These are phyloP conservation scores for Lactarius quietus DNA, from an alignment of 768 basidiomycete genomes.

Conservation along the genomic window DNA sequence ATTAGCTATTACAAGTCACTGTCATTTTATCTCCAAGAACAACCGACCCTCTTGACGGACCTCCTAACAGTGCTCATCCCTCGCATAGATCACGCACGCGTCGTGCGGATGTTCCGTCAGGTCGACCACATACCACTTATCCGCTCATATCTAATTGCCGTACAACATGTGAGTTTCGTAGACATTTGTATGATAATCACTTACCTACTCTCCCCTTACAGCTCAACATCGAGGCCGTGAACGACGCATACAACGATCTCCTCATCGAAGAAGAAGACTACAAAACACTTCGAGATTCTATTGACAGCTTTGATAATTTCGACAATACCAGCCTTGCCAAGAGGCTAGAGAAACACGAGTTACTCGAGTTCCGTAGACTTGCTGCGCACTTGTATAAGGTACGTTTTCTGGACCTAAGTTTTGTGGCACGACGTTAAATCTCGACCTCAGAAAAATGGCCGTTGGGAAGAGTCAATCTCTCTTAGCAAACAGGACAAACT, in stretches of 20 bases:
- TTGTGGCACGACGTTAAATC: neutral
- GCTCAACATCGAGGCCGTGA: constrained; percentile 95
- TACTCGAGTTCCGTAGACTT: constrained; percentile 92
- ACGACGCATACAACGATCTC: constrained; percentile 97
- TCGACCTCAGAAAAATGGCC: constrained; percentile 74
- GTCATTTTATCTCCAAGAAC: constrained; percentile 91
- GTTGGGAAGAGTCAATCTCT: constrained; percentile 96
- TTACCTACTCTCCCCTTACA: constrained; percentile 32
- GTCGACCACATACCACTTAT: constrained; percentile 96
- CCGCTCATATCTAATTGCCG: constrained; percentile 93
- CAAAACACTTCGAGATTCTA: constrained; percentile 94
- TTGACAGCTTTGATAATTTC: constrained; percentile 98
- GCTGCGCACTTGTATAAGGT: constrained; percentile 97
- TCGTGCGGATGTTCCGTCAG: constrained; percentile 93
- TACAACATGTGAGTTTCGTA: constrained; percentile 70
- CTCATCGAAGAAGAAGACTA: constrained; percentile 99
- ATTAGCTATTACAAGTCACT: constrained; percentile 90
- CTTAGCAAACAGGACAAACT: constrained; percentile 95
- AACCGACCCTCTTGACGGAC: constrained; percentile 91
- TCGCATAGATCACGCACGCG: constrained; percentile 92
- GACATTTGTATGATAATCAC: neutral
- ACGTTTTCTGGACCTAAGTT: constrained; percentile 18
- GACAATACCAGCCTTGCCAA: constrained; percentile 85
- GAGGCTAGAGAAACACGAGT: constrained; percentile 82
- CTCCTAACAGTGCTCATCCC: constrained; percentile 88